Conservation (phyloP, 176 grass and related monocot species). For the Leersia perrieri region DNA sequence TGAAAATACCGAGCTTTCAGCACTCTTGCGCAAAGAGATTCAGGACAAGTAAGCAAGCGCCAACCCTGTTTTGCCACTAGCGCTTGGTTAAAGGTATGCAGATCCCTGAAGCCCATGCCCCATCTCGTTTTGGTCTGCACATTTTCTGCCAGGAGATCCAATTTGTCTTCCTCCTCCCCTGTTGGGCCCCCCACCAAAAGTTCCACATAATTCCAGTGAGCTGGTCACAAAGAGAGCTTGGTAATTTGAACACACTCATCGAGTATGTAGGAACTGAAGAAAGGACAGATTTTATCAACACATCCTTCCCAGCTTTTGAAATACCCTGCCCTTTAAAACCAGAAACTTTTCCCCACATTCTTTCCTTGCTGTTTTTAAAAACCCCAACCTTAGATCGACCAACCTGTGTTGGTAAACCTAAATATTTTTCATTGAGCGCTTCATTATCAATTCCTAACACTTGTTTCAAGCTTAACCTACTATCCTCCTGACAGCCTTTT, state of each 20-base stretch:
- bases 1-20: no score
- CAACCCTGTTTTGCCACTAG: no score
- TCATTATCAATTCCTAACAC: neutral
- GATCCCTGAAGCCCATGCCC: no score
- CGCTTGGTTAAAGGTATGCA: no score
- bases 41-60: no score
- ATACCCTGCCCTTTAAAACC: neutral
- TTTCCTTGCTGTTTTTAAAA: neutral
- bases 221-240: accelerated
- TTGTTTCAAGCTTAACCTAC: neutral
- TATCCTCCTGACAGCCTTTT: neutral
- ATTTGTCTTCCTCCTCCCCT: neutral
- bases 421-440: neutral
- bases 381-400: neutral
- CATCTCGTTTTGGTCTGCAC: neutral
- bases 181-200: neutral
- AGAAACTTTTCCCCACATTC: neutral
- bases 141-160: neutral
- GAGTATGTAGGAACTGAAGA: neutral
- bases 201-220: neutral
- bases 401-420: neutral
- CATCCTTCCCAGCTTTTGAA: neutral
- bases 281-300: neutral
- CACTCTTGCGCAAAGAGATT: no score
- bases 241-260: neutral